A percentile compares a stretch with the other conserved stretches of the same genome.
These are phyloP conservation scores for Clarkia xantiana DNA, from an alignment of 345 rosid species.

Conservation along the genomic window DNA sequence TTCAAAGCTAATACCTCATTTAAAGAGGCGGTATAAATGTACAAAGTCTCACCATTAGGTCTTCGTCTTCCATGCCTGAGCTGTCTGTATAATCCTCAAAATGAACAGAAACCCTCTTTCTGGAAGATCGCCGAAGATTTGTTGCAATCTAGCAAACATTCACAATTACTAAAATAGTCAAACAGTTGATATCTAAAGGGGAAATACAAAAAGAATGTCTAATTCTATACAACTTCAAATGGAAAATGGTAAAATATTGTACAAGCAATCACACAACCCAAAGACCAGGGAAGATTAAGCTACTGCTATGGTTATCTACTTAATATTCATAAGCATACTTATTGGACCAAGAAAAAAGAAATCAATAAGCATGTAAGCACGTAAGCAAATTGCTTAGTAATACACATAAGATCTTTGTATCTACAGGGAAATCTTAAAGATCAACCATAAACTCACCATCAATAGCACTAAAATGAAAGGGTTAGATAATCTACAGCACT, in stretches of 20 bases:
- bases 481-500: conserved; percentile 10
- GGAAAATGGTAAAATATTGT: not conserved
- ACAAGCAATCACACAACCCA: too few relatives aligned
- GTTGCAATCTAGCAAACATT: conserved; percentile 40
- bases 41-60: conserved; percentile 59
- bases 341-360: too few relatives aligned
- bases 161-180: conserved; percentile 10
- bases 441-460: too few relatives aligned
- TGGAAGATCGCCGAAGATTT: conserved; percentile 89
- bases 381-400: too few relatives aligned
- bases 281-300: too few relatives aligned
- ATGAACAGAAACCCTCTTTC: conserved; percentile 70
- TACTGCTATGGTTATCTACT: too few relatives aligned
- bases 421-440: too few relatives aligned
- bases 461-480: not conserved
- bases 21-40: not conserved
- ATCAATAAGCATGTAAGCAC: too few relatives aligned
- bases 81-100: conserved; percentile 75
- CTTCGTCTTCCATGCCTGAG: conserved; percentile 94
- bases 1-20: not conserved
- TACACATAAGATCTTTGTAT: too few relatives aligned
- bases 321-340: too few relatives aligned
- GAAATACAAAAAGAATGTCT: not conserved
- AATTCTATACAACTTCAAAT: not conserved
- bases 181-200: conserved; percentile 2